These are phyloP conservation scores for Syncephalastrum sp. DNA, from an alignment of 371 early-diverging fungal genomes.

Conservation along the genomic window DNA sequence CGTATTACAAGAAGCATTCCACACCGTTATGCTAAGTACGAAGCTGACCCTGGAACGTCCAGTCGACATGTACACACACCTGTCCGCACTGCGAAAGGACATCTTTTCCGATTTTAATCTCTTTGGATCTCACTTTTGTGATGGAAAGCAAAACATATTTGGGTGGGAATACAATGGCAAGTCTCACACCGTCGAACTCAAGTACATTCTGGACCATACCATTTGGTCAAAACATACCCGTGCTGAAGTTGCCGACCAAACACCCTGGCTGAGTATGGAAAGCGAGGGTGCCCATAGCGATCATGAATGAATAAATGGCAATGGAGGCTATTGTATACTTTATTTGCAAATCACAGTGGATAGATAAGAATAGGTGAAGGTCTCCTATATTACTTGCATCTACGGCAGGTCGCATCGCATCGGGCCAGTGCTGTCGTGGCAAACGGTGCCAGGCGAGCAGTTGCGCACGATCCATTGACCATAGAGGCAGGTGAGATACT, in stretches of 20 bases:
- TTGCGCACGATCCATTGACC: slow-evolving; percentile 30
- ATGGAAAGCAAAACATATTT: slow-evolving; percentile 32
- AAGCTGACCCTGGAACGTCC: slow-evolving; percentile 57
- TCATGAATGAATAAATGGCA: too few relatives aligned
- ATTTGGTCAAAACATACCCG: slow-evolving; percentile 7
- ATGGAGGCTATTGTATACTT: too few relatives aligned
- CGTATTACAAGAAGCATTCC: slow-evolving; percentile 15
- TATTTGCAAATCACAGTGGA: too few relatives aligned
- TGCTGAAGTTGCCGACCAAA: slow-evolving; percentile 6
- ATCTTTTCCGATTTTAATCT: slow-evolving; percentile 37
- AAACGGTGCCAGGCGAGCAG: slow-evolving; percentile 26
- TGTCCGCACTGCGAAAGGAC: slow-evolving; percentile 39
- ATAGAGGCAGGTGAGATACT: slow-evolving; percentile 34
- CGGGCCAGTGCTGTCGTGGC: slow-evolving; percentile 15
- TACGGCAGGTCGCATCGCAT: too few relatives aligned
- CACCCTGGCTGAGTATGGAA: background rate
- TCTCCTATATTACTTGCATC: too few relatives aligned
- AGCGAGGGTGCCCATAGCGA: too few relatives aligned
- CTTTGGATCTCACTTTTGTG: slow-evolving; percentile 65
- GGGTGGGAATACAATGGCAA: slow-evolving; percentile 27
- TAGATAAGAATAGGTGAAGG: too few relatives aligned
- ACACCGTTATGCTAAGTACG: slow-evolving; percentile 50
- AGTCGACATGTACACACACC: slow-evolving; percentile 56
- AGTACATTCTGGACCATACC: slow-evolving; percentile 8
- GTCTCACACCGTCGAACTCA: slow-evolving; percentile 4